phyloP scores from a whole-genome alignment of 805 yeast species.

The Candida sithepensis region DNA sequence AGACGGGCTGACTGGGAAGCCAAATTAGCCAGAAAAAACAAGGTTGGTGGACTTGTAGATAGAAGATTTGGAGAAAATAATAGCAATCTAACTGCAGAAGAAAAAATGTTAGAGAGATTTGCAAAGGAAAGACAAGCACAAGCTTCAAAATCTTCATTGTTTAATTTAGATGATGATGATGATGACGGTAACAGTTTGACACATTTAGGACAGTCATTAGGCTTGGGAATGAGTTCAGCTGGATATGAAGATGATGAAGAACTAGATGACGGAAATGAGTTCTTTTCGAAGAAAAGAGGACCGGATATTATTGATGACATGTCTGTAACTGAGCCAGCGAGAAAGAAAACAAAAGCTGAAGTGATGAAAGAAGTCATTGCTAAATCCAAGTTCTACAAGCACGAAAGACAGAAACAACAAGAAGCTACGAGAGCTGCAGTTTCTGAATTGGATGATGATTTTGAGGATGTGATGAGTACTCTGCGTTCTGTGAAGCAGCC shows the following conservation, averaged over 20 bases:
- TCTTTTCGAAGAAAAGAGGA: slow-evolving; percentile 33
- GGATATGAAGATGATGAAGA: slow-evolving; percentile 38
- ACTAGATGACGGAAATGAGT: slow-evolving; percentile 40
- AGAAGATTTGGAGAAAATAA: slow-evolving; percentile 90
- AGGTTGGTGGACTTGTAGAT: slow-evolving; percentile 76
- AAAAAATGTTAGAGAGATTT: slow-evolving; percentile 92
- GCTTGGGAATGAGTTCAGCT: slow-evolving; percentile 29
- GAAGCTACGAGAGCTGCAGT: slow-evolving; percentile 58
- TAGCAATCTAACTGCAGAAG: slow-evolving; percentile 70
- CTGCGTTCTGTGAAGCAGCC: slow-evolving; percentile 26
- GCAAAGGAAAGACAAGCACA: slow-evolving; percentile 77
- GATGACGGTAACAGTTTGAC: slow-evolving; percentile 58
- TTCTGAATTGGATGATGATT: slow-evolving; percentile 67
- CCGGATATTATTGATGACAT: slow-evolving; percentile 23
- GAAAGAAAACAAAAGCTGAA: slow-evolving; percentile 75
- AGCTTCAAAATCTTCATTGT: slow-evolving; percentile 55
- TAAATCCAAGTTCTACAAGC: slow-evolving; percentile 73
- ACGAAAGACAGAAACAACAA: slow-evolving; percentile 67
- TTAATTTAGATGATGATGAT: slow-evolving; percentile 71
- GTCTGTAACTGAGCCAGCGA: slow-evolving; percentile 36
- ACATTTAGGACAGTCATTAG: slow-evolving; percentile 69
- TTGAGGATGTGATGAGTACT: slow-evolving; percentile 58
- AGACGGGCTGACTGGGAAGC: slow-evolving; percentile 62
- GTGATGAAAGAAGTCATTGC: slow-evolving; percentile 85
- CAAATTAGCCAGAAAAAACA: slow-evolving; percentile 59